Evolutionary conservation across 1,284 basidiomycete species (phyloP), one percentile per base, ranked within the genome.

Genomic region (Austroboletus novae-zelandiae): DNA sequence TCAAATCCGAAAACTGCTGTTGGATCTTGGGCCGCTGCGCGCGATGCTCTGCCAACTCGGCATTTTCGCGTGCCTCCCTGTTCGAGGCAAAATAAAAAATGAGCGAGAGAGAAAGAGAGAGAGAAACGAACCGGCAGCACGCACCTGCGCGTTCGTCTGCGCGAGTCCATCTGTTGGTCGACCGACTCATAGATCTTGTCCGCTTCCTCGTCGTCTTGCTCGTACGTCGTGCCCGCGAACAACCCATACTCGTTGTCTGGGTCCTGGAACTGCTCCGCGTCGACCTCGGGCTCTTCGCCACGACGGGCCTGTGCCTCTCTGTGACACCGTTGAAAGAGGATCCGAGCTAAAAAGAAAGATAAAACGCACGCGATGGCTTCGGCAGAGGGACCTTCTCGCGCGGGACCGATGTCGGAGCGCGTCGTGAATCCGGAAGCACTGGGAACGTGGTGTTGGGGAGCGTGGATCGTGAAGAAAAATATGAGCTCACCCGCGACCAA

Each of bases 391-490:
- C 92, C 93, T 67, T 97, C 94, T 68, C 97, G 81, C 5, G 96
- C 96, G 43, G 96, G 97, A 68, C 96, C 96, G 58, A 99, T 99
- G 83, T 99, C 96, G 43, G 94, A 97, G 47, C 96, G 89, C 9
- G 95, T 99, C 0, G 96, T 99, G 73, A 99, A 99, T 53, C 96
- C 97, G 46, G 94, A 97, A 45, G 96, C 95, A 71, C 91, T 92
- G 54, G 13, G 45, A 45, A 50, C 37, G 30, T 9, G 50, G 30
- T 9, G 50, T 50, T 46, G 59, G 25, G 54, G 37, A 23, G 9
- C n/a, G 20, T 5, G 8, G 4, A n/a, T 14, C 36, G 6, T 14
- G 31, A 25, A 51, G 3, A 23, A 7, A 25, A 35, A 13, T 36
- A 13, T 36, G 4, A 9, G 68, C 84, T 57, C 57, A 91, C 90